A percentile compares a stretch with the other conserved stretches of the same genome.
Conservation (phyloP, 2,329 filamentous ascomycete genomes). For the Aspergillus sp. region DNA sequence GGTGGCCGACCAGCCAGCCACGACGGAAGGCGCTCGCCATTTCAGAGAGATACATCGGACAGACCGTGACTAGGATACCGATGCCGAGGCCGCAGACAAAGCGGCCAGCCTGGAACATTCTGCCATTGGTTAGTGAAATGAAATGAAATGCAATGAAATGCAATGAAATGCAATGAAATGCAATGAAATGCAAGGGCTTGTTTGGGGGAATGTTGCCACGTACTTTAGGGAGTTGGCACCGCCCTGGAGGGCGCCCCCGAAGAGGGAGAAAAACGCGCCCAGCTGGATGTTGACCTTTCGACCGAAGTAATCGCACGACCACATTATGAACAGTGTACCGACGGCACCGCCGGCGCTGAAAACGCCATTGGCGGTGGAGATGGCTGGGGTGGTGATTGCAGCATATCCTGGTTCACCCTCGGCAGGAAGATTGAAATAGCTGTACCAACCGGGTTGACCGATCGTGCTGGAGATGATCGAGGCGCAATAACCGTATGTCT, state of each 20-base stretch:
- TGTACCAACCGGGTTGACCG: slow-evolving; percentile 53
- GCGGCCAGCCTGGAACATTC: slow-evolving; percentile 47
- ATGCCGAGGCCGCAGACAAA: slow-evolving; percentile 44
- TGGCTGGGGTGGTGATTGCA: slow-evolving; percentile 46
- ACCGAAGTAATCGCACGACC: slow-evolving; percentile 46
- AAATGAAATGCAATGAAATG: too few species aligned
- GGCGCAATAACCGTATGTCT: slow-evolving; percentile 53
- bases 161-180: too few species aligned
- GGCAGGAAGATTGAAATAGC: slow-evolving; percentile 47
- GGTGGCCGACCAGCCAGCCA: slow-evolving; percentile 46
- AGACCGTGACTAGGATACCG: slow-evolving; percentile 43
- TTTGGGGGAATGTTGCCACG: slow-evolving; percentile 8
- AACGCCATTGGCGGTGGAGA: slow-evolving; percentile 50
- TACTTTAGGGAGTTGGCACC: slow-evolving; percentile 45
- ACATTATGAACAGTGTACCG: slow-evolving; percentile 50
- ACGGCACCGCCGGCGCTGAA: slow-evolving; percentile 50
- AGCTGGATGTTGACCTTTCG: slow-evolving; percentile 48
- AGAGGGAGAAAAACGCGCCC: slow-evolving; percentile 42
- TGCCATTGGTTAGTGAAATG: slow-evolving; percentile 3
- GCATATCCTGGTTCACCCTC: slow-evolving; percentile 45
- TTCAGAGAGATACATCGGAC: slow-evolving; percentile 47
- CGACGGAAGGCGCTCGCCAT: slow-evolving; percentile 40
- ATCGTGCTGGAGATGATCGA: slow-evolving; percentile 53
- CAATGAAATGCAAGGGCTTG: too few species aligned
- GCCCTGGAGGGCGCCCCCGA: slow-evolving; percentile 49